These are phyloP conservation scores for Cylindrodendrum hubeiense DNA, from an alignment of 2,329 filamentous ascomycete species.

Conservation along the genomic window DNA sequence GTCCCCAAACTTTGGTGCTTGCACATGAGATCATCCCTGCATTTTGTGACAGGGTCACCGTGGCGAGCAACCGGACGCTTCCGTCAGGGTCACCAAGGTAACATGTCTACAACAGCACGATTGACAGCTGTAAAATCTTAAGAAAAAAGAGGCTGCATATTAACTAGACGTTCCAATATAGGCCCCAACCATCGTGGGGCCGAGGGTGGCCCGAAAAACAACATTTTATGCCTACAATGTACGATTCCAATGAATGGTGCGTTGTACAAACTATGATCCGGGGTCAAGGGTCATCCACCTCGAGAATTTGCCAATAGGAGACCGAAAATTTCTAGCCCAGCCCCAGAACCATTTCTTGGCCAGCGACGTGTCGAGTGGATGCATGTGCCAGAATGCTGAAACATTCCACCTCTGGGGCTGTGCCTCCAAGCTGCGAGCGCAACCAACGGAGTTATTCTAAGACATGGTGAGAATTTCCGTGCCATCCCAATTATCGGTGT, in stretches of 20 bases:
- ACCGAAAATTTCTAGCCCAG: background rate
- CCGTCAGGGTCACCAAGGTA: background rate
- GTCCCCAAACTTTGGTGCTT: too few relatives aligned
- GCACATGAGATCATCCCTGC: background rate
- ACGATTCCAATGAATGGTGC: background rate
- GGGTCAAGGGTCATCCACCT: background rate
- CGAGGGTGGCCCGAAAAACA: background rate
- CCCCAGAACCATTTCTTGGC: background rate
- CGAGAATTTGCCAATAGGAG: background rate
- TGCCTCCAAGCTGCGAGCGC: background rate
- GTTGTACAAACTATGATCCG: background rate
- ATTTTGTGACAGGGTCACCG: background rate
- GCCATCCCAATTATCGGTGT: background rate
- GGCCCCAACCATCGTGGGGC: background rate
- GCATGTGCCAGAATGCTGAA: conserved; percentile 4
- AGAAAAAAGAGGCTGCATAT: background rate
- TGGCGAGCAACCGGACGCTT: background rate
- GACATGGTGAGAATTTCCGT: conserved; percentile 8
- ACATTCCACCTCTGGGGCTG: conserved; percentile 11
- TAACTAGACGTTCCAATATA: background rate
- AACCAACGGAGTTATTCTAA: background rate
- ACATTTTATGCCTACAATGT: background rate
- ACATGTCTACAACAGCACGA: background rate
- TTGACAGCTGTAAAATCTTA: background rate
- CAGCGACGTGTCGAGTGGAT: conserved; percentile 3